These are phyloP conservation scores for Rubia tinctorum DNA, from an alignment of 305 asterid species.

Conservation along the genomic window DNA sequence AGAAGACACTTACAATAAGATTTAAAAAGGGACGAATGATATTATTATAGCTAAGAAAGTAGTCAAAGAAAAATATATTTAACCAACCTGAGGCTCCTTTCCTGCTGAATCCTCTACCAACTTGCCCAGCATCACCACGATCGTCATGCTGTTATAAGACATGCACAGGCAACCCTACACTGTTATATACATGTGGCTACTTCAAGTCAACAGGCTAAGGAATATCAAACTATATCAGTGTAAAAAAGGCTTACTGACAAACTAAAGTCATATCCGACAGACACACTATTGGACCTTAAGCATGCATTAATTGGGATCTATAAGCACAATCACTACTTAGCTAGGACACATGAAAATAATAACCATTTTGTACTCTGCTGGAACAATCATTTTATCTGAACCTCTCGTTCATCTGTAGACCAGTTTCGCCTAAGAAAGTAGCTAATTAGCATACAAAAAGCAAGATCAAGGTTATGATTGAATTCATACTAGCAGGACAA, in stretches of 20 bases:
- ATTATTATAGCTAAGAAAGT: background rate
- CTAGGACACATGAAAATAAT: background rate
- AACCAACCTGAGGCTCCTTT: slow-evolving; percentile 57
- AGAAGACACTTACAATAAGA: background rate
- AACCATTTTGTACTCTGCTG: background rate
- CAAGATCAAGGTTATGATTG: background rate
- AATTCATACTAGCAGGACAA: slow-evolving; percentile 1
- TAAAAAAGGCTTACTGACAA: slow-evolving; percentile 10
- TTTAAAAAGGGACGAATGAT: background rate
- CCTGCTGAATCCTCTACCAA: slow-evolving; percentile 56
- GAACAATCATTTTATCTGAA: background rate
- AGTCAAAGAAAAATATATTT: background rate
- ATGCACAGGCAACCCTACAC: slow-evolving; percentile 82
- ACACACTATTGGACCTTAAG: slow-evolving; percentile 8
- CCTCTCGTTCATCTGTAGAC: background rate
- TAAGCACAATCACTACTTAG: background rate
- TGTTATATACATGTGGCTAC: slow-evolving; percentile 63
- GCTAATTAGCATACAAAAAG: background rate
- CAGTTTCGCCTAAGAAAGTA: slow-evolving; percentile 4
- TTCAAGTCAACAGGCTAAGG: slow-evolving; percentile 54
- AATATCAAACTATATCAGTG: slow-evolving; percentile 35
- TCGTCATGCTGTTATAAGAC: slow-evolving; percentile 97
- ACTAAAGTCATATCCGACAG: slow-evolving; percentile 14
- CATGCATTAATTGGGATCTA: background rate
- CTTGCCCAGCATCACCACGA: slow-evolving; percentile 67